Evolutionary conservation across 2,329 filamentous ascomycete species (phyloP).

Genomic region (Fusarium dimerum): DNA sequence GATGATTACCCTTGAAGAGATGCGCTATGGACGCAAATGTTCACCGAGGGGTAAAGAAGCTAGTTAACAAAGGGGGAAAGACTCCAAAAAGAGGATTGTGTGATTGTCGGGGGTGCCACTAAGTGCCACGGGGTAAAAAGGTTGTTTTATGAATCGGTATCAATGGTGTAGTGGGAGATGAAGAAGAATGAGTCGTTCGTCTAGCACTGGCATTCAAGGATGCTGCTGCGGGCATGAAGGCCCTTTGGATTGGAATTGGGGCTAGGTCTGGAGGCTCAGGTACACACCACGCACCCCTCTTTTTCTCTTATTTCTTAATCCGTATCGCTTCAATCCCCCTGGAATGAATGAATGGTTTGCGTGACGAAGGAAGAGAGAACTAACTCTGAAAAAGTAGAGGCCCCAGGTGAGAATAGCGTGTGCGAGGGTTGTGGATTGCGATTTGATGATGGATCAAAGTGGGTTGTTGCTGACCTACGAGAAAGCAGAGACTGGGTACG

Average conservation of each 20-base stretch:
- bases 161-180: too few relatives aligned
- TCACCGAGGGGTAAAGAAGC: constrained; percentile 32
- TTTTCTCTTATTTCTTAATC: neutral
- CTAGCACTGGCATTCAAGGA: neutral
- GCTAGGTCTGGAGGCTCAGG: neutral
- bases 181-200: neutral
- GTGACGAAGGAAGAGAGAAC: too few relatives aligned
- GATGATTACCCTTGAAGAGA: constrained; percentile 11
- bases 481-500: neutral
- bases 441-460: neutral
- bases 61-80: constrained; percentile 13
- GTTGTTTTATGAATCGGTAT: too few relatives aligned
- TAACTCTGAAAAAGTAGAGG: too few relatives aligned
- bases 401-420: neutral
- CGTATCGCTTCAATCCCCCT: too few relatives aligned
- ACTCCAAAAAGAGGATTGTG: constrained; percentile 15
- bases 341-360: too few relatives aligned
- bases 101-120: neutral
- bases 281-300: neutral
- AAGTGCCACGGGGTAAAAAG: too few relatives aligned
- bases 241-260: constrained; percentile 6
- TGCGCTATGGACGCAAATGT: constrained; percentile 33
- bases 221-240: constrained; percentile 14
- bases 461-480: neutral
- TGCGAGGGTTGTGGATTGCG: neutral